Percentiles rank a stretch among this genome's conserved stretches.
phyloP scores from a whole-genome alignment of 2,329 filamentous ascomycete genomes.

The Periconia sp. region DNA sequence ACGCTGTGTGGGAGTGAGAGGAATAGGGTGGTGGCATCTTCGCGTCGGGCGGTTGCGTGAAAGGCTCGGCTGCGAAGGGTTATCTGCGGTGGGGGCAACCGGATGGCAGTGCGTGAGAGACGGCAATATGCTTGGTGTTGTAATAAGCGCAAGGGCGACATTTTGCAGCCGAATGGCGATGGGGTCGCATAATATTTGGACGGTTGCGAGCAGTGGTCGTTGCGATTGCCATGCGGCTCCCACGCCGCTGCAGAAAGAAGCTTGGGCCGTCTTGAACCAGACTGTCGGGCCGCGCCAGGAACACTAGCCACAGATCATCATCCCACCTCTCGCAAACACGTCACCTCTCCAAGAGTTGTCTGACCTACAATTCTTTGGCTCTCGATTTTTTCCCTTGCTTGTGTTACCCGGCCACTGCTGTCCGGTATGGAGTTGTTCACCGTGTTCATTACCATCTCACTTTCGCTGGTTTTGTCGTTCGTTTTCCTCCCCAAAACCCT shows the following conservation, averaged over 20 bases:
- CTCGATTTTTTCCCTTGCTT: constrained; percentile 8
- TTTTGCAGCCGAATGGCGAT: constrained; percentile 6
- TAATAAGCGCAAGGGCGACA: constrained; percentile 25
- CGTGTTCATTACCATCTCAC: constrained; percentile 30
- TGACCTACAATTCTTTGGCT: background rate
- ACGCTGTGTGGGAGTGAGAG: constrained; percentile 49
- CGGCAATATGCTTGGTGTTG: constrained; percentile 29
- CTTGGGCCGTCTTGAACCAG: constrained; percentile 17
- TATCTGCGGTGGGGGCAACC: background rate
- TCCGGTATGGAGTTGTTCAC: constrained; percentile 28
- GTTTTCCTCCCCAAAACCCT: constrained; percentile 31
- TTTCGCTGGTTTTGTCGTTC: constrained; percentile 20
- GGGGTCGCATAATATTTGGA: background rate
- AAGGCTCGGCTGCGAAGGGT: constrained; percentile 45
- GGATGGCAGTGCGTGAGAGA: constrained; percentile 12
- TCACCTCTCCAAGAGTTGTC: constrained; percentile 3
- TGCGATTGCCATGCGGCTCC: background rate
- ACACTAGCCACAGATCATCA: constrained; percentile 11
- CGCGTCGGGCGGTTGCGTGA: constrained; percentile 49
- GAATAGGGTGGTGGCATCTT: constrained; percentile 43
- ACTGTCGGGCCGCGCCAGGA: constrained; percentile 14
- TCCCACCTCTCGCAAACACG: constrained; percentile 23
- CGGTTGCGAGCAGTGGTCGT: background rate
- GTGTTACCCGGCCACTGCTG: constrained; percentile 12
- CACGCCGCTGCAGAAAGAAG: background rate